phyloP scores from a whole-genome alignment of 1,139 yeast species.

The Magnusiomyces fungicola region DNA sequence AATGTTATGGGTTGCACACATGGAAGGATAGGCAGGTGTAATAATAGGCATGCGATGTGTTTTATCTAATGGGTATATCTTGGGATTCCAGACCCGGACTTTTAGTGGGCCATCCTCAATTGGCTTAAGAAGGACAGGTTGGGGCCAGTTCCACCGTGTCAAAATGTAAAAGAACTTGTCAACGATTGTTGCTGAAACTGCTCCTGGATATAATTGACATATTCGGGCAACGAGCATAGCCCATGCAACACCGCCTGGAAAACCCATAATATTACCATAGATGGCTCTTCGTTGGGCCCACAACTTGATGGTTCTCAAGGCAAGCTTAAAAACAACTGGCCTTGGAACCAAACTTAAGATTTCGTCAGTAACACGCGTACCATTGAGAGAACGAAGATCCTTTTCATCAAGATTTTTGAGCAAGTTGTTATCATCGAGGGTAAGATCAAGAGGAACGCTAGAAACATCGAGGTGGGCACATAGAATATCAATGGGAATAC shows the following conservation, averaged over 20 bases:
- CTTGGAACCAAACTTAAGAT: constrained; percentile 84
- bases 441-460: constrained; percentile 65
- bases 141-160: constrained; percentile 97
- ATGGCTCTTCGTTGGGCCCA: constrained; percentile 97
- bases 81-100: constrained; percentile 96
- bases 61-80: constrained; percentile 77
- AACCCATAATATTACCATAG: constrained; percentile 90
- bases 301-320: constrained; percentile 81
- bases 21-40: constrained; percentile 97
- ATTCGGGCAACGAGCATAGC: constrained; percentile 97
- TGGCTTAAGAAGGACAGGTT: constrained; percentile 84
- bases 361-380: constrained; percentile 96
- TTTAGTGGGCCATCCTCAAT: constrained; percentile 97
- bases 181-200: constrained; percentile 85
- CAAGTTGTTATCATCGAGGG: constrained; percentile 76
- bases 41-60: constrained; percentile 97
- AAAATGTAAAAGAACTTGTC: constrained; percentile 82
- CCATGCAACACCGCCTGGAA: constrained; percentile 99
- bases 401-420: constrained; percentile 82
- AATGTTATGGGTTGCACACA: constrained; percentile 98
- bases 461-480: constrained; percentile 78
- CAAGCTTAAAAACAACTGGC: constrained; percentile 87
- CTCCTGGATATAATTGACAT: constrained; percentile 93
- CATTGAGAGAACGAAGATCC: constrained; percentile 82
- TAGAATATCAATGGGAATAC: constrained; percentile 84